These are phyloP conservation scores for Neurospora tetrasperma DNA, from an alignment of 495 filamentous ascomycete genomes.

Conservation along the genomic window DNA sequence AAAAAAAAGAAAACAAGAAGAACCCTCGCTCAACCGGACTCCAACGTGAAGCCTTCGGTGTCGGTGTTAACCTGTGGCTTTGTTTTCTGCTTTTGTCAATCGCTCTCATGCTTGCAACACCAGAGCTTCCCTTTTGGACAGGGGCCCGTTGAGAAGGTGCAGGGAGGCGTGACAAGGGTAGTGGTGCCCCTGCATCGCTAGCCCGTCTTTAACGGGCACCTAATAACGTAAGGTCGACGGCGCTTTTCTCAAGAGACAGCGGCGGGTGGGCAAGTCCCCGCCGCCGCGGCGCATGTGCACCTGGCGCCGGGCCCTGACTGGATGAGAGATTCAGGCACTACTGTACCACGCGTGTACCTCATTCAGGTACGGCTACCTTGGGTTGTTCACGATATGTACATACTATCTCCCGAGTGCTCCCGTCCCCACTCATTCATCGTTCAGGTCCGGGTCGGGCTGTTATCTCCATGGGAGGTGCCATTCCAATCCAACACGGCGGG, in stretches of 20 bases:
- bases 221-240: neutral
- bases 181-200: neutral
- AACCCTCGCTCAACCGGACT: neutral
- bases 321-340: neutral
- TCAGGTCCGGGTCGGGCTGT: neutral
- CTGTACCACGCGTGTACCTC: neutral
- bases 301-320: neutral
- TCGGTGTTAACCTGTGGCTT: neutral
- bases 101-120: neutral
- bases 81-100: neutral
- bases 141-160: neutral
- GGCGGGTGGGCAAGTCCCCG: neutral
- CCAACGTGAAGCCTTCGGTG: neutral
- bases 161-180: neutral
- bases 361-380: neutral
- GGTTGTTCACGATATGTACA: neutral
- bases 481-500: neutral
- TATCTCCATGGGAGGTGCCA: neutral
- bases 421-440: neutral
- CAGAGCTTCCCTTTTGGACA: neutral
- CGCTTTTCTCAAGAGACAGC: neutral
- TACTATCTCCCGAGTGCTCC: too few species aligned
- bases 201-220: neutral
- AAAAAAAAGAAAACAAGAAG: neutral
- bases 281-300: neutral